Percentiles rank a stretch among this genome's conserved stretches.
These are phyloP conservation scores for Pleurotus pulmonarius DNA, from an alignment of 768 basidiomycete genomes.

Conservation along the genomic window DNA sequence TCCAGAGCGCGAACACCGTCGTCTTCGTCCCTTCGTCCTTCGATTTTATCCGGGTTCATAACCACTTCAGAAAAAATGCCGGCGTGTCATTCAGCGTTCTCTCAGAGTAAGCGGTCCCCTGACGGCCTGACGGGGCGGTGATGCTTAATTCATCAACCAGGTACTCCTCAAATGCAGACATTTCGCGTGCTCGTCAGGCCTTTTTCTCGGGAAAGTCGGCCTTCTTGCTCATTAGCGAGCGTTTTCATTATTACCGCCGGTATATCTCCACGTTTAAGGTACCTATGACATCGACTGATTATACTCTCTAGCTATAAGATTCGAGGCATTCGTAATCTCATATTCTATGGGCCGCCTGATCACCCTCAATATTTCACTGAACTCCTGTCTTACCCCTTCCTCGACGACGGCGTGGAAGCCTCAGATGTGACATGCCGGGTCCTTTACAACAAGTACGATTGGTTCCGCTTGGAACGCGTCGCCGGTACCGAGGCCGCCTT, in stretches of 20 bases:
- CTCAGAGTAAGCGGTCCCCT: slow-evolving; percentile 65
- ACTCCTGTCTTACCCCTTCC: slow-evolving; percentile 84
- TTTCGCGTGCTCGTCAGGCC: slow-evolving; percentile 86
- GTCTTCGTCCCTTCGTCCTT: slow-evolving; percentile 94
- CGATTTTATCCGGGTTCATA: slow-evolving; percentile 91
- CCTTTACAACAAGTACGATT: slow-evolving; percentile 86
- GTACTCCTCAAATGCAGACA: slow-evolving; percentile 91
- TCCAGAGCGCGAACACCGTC: slow-evolving; percentile 84
- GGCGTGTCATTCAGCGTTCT: slow-evolving; percentile 77
- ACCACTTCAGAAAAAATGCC: slow-evolving; percentile 72
- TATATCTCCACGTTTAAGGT: slow-evolving; percentile 21
- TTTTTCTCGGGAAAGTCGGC: slow-evolving; percentile 88
- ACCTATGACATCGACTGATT: not conserved
- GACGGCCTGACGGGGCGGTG: not conserved
- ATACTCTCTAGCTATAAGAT: slow-evolving; percentile 71
- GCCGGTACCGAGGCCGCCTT: slow-evolving; percentile 50
- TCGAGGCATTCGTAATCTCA: slow-evolving; percentile 85
- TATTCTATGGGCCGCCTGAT: slow-evolving; percentile 92
- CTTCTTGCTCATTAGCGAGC: slow-evolving; percentile 89
- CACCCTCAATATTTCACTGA: slow-evolving; percentile 93
- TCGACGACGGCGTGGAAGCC: slow-evolving; percentile 83
- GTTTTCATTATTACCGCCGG: slow-evolving; percentile 98
- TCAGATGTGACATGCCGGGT: slow-evolving; percentile 81
- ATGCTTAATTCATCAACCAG: slow-evolving; percentile 30
- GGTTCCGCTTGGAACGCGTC: slow-evolving; percentile 84